These are phyloP conservation scores for Theobroma grandiflorum DNA, from an alignment of 441 rosid species.

Conservation along the genomic window DNA sequence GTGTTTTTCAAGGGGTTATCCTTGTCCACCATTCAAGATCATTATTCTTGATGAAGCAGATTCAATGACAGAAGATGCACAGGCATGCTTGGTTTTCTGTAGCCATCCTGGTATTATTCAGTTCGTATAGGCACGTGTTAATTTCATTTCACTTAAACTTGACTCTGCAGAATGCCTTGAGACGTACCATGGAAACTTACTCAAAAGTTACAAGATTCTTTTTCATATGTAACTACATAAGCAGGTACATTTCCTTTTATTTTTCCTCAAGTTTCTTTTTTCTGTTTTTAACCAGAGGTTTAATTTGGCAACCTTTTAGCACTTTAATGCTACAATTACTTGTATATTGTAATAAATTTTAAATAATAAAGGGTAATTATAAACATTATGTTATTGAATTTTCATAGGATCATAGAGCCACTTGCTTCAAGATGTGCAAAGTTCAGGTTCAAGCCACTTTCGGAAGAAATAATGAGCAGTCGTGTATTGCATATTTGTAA, in stretches of 20 bases:
- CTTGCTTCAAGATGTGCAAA: conserved; percentile 99
- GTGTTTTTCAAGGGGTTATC: conserved; percentile 66
- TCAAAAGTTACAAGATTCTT: conserved; percentile 96
- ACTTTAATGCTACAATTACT: neutral
- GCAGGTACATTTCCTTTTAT: conserved; percentile 65
- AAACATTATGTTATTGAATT: conserved; percentile 17
- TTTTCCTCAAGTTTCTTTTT: neutral
- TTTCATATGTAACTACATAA: conserved; percentile 90
- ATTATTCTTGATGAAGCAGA: conserved; percentile 96
- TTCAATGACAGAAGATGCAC: conserved; percentile 99
- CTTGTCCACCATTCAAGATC: conserved; percentile 93
- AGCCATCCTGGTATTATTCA: neutral
- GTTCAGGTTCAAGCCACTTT: conserved; percentile 96
- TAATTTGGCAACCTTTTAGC: neutral
- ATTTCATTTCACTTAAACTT: conserved; percentile 13
- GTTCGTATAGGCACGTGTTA: conserved; percentile 16
- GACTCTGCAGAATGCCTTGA: conserved; percentile 74
- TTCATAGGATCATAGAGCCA: conserved; percentile 89
- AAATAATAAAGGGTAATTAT: neutral
- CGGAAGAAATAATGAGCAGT: conserved; percentile 88
- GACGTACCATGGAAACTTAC: conserved; percentile 97
- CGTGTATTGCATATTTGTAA: conserved; percentile 85
- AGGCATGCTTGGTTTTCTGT: conserved; percentile 53
- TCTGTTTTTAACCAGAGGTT: neutral
- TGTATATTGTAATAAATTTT: neutral